A percentile compares a stretch with the other conserved stretches of the same genome.
Evolutionary conservation across 1,284 basidiomycete species (phyloP).

Genomic region (Anthracocystis panici-leucophaei): DNA sequence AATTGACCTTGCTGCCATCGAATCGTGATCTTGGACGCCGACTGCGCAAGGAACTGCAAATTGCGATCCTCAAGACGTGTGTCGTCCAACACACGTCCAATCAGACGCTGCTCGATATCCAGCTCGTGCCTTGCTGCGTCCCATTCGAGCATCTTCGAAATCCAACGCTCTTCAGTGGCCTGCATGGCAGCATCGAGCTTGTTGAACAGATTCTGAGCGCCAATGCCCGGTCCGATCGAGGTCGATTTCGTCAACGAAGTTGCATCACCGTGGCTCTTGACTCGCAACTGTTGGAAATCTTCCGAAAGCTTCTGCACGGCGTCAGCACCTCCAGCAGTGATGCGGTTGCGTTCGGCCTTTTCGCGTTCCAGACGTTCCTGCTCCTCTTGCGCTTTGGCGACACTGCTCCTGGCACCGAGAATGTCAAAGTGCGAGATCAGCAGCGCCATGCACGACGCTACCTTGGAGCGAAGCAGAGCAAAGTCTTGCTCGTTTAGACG

Average conservation of each 20-base stretch:
- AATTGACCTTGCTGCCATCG: constrained; percentile 99
- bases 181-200: constrained; percentile 58
- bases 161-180: constrained; percentile 63
- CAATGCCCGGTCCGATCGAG: constrained; percentile 44
- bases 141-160: constrained; percentile 58
- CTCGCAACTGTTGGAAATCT: constrained; percentile 36
- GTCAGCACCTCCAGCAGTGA: constrained; percentile 47
- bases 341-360: constrained; percentile 51
- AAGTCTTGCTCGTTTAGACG: constrained; percentile 84
- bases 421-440: constrained; percentile 98
- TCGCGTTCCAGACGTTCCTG: constrained; percentile 62
- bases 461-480: constrained; percentile 86
- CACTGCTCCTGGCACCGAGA: constrained; percentile 69
- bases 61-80: constrained; percentile 67
- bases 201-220: constrained; percentile 48
- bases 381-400: constrained; percentile 65
- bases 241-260: constrained; percentile 63
- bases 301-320: constrained; percentile 32
- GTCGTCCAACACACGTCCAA: constrained; percentile 68
- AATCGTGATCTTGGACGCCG: constrained; percentile 87
- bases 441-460: constrained; percentile 94
- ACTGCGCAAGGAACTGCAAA: constrained; percentile 70
- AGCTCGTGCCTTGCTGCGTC: constrained; percentile 59
- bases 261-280: constrained; percentile 72
- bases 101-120: constrained; percentile 61